These are phyloP conservation scores for Fusarium denticulatum DNA, from an alignment of 2,329 filamentous ascomycete genomes.

Conservation along the genomic window DNA sequence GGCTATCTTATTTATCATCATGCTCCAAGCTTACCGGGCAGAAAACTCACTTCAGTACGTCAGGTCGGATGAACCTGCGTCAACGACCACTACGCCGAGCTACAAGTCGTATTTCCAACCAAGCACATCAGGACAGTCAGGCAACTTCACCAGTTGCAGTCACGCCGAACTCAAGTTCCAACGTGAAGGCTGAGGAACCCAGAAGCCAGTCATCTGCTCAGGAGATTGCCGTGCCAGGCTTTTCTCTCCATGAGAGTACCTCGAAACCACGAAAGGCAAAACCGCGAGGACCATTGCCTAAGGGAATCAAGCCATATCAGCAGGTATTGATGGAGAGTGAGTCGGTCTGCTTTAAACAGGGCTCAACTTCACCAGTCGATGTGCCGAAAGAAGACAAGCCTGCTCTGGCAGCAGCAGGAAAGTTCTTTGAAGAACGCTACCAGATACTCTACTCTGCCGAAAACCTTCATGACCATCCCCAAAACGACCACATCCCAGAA, in stretches of 20 bases:
- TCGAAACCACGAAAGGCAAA: constrained; percentile 8
- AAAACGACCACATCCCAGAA: constrained; percentile 64
- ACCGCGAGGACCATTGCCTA: constrained; percentile 3
- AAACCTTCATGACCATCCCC: constrained; percentile 58
- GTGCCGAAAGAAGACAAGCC: constrained; percentile 35
- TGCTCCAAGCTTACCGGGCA: neutral
- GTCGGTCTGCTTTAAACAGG: constrained; percentile 35
- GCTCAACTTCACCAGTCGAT: constrained; percentile 14
- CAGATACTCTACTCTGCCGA: constrained; percentile 62
- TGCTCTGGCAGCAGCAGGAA: constrained; percentile 42
- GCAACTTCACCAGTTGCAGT: neutral
- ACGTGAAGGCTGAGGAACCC: neutral
- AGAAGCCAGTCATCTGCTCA: neutral
- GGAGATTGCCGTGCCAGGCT: neutral
- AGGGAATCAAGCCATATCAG: constrained; percentile 35
- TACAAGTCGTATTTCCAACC: neutral
- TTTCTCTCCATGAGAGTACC: neutral
- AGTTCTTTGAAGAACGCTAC: constrained; percentile 47
- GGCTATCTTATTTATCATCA: neutral
- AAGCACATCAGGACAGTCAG: neutral
- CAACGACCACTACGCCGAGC: constrained; percentile 10
- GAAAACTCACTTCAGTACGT: constrained; percentile 5
- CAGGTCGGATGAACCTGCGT: neutral
- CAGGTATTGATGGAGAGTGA: constrained; percentile 33
- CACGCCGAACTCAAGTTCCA: too few species aligned